These are phyloP conservation scores for Jimgerdemannia flammicorona DNA, from an alignment of 192 early-diverging fungal genomes.

Conservation along the genomic window DNA sequence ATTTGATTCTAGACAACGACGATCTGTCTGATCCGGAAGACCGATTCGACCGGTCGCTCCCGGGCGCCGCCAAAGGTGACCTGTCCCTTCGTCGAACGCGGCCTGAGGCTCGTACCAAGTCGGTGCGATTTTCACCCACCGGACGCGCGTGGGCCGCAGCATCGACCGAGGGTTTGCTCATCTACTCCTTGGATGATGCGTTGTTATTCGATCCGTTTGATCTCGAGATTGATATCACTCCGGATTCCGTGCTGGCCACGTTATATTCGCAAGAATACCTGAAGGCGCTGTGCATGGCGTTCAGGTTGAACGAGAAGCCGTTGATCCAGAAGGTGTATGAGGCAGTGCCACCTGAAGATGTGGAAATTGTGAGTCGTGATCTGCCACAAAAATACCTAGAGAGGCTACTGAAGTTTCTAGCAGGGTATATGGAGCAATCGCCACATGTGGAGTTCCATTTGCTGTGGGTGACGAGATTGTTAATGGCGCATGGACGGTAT, in stretches of 20 bases:
- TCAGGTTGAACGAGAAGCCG: constrained; percentile 85
- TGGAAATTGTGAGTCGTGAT: constrained; percentile 72
- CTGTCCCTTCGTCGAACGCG: constrained; percentile 70
- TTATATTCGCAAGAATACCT: constrained; percentile 77
- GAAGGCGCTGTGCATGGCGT: constrained; percentile 86
- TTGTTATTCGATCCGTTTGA: constrained; percentile 98
- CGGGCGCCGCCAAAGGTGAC: constrained; percentile 87
- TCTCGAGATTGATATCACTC: constrained; percentile 95
- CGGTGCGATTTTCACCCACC: constrained; percentile 90
- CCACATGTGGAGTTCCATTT: constrained; percentile 88
- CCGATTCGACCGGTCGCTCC: constrained; percentile 72
- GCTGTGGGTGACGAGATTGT: constrained; percentile 72
- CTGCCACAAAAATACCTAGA: constrained; percentile 88
- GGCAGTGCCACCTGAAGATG: constrained; percentile 69
- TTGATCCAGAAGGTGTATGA: constrained; percentile 81
- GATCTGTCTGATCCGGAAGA: constrained; percentile 85
- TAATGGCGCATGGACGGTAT: constrained; percentile 76
- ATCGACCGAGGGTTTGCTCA: constrained; percentile 90
- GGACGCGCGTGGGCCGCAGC: constrained; percentile 95
- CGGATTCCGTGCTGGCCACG: constrained; percentile 75
- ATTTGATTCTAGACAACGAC: constrained; percentile 81
- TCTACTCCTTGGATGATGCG: constrained; percentile 93
- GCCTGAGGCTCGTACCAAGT: constrained; percentile 80
- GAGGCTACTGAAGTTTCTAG: constrained; percentile 79
- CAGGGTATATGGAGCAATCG: constrained; percentile 70